Evolutionary conservation across 441 rosid genomes (phyloP), one percentile per base, ranked within the genome.

Genomic region (Brassica hybrid): DNA sequence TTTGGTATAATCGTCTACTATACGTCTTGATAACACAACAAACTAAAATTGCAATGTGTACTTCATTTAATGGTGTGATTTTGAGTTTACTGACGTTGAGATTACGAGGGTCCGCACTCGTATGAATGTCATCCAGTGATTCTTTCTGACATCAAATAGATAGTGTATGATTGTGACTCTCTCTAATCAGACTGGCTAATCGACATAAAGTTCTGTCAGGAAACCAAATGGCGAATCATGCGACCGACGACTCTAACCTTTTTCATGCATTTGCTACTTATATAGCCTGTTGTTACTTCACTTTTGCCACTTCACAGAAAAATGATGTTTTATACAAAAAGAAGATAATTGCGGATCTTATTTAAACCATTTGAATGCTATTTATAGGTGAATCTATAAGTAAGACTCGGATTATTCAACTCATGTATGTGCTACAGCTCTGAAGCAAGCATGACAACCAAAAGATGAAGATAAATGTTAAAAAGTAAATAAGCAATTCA

Each of bases 31-130:
- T 27, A 27, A 27, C 30, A 27, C 30, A 27, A 0, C 30, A 27
- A 21, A 27, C 30, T 3, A 27, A 25, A 66, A 65, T 14, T 23
- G 58, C 65, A 57, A 41, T 65, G 30, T 57, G 30, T 25, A 58
- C 72, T 66, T 74, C 25, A 56, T 56, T 65, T 65, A 74, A 36
- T 65, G 43, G 56, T 74, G 65, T 68, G 16, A 27, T 27, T 67
- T 23, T 23, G 60, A 48, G 13, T 62, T 30, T 63, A 63, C 10
- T 63, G 48, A 32, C 57, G 67, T 63, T 14, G 67, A 63, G 12
- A 32, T 30, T 30, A 11, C 5, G n/a, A 63, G 6, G 32, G 38
- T 13, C 38, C 65, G 38, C 65, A 60, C 38, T 19, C 13, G 3
- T 52, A 52, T 52, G 8, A 14, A 6, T 50, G 57, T 50, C 57